phyloP scores from a whole-genome alignment of 768 basidiomycete genomes.

The Mycena amicta region DNA sequence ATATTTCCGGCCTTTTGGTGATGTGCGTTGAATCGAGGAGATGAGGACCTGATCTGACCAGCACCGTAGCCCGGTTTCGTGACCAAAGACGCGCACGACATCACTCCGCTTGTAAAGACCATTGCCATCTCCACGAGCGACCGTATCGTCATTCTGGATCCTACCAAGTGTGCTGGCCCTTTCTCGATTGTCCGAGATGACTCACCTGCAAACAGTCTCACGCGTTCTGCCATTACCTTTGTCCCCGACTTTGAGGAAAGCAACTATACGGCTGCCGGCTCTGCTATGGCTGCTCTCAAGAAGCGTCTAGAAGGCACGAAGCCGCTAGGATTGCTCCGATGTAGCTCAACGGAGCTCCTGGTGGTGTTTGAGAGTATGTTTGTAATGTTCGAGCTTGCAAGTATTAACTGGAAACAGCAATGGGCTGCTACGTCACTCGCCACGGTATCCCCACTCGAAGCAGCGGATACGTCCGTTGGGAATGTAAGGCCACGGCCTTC shows the following conservation, averaged over 20 bases:
- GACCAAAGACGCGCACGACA: slow-evolving; percentile 67
- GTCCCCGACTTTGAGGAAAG: slow-evolving; percentile 63
- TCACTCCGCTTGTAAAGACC: slow-evolving; percentile 61
- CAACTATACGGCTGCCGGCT: slow-evolving; percentile 29
- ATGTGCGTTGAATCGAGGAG: slow-evolving; percentile 43
- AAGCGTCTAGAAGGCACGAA: slow-evolving; percentile 55
- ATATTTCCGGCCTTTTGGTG: slow-evolving; percentile 66
- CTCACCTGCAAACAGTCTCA: slow-evolving; percentile 34
- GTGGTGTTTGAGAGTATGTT: slow-evolving; percentile 74
- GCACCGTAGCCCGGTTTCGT: slow-evolving; percentile 60
- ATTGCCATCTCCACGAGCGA: slow-evolving; percentile 68
- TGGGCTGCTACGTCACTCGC: slow-evolving; percentile 78
- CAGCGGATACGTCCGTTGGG: slow-evolving; percentile 75
- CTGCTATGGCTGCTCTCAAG: slow-evolving; percentile 56
- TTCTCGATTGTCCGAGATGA: neutral
- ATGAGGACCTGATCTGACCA: slow-evolving; percentile 2
- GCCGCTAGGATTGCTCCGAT: slow-evolving; percentile 68
- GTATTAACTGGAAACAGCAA: slow-evolving; percentile 41
- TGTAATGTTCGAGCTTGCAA: neutral
- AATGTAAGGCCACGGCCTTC: slow-evolving; percentile 65
- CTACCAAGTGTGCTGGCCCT: slow-evolving; percentile 53
- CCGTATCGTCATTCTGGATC: slow-evolving; percentile 67
- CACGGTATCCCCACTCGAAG: slow-evolving; percentile 66
- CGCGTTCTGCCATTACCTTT: slow-evolving; percentile 43
- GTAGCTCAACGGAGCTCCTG: slow-evolving; percentile 57